Evolutionary conservation across 177 flowering plant species (phyloP), one percentile per base, ranked within the genome.

Genomic region (Vitis hybrid): DNA sequence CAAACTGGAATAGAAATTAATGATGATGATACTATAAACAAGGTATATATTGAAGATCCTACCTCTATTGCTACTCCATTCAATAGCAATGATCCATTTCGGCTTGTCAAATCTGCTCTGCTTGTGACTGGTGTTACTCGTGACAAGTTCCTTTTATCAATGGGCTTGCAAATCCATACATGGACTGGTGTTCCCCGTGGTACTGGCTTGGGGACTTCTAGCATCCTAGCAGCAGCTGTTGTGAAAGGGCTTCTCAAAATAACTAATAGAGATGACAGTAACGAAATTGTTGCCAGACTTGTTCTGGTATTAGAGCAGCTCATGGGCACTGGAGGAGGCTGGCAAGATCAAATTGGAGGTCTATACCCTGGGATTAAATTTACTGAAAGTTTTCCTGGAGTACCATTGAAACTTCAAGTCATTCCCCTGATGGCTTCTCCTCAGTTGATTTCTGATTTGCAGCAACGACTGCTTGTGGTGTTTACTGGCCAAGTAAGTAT

Each of bases 331-430:
- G 98, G 99, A 60, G 99, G 98, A 65, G 99, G 99, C 60, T 96
- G 99, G 99, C 99, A 96, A 82, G 99, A 96, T 81, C 99, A 96
- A 76, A 89, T 96, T 71, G 99, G 99, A 56, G 99, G 99, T 64
- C 77, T 94, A 46, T 96, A 92, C 72, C 93, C 98, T 10, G 98
- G 98, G 61, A 94, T 96, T 56, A 96, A 96, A 78, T 88, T 87
- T 69, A 92, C 98, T n/a, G 58, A 90, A 35, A 93, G 99, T 78
- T 89, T 88, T 74, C 99, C 99, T 56, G 98, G 98, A 78, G 76
- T 91, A 50, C 98, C 98, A 24, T 80, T 96, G 82, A 82, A 92
- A 52, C 93, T 96, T 62, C 94, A 91, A 73, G 97, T 94, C 72
- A 77, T 81, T 40, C 95, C 98, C 51, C 83, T 96, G 15, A 66